phyloP scores from a whole-genome alignment of 2,329 filamentous ascomycete species.

The Paramyrothecium sp. region DNA sequence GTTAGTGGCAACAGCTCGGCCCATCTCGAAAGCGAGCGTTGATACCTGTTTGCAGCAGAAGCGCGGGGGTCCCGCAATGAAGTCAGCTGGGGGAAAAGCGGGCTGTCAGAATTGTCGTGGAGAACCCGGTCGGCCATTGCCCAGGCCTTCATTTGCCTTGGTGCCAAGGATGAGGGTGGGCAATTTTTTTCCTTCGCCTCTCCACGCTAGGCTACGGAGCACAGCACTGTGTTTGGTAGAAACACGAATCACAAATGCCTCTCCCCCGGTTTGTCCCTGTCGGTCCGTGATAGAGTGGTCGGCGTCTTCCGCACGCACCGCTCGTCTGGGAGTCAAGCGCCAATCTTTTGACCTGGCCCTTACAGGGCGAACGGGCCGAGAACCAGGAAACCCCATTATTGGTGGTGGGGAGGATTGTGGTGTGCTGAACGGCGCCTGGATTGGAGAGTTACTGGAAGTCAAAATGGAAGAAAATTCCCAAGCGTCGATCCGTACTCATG shows the following conservation, averaged over 20 bases:
- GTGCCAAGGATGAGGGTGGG: too few relatives aligned
- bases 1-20: neutral
- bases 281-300: neutral
- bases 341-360: neutral
- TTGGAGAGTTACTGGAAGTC: neutral
- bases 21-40: neutral
- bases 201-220: too few relatives aligned
- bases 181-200: too few relatives aligned
- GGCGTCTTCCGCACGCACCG: neutral
- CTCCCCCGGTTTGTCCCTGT: neutral
- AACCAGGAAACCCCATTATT: neutral
- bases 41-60: neutral
- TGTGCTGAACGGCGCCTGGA: neutral
- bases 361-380: neutral
- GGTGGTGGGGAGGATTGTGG: neutral
- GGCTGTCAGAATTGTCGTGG: neutral
- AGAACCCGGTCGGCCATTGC: neutral
- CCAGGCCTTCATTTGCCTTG: too few relatives aligned
- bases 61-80: neutral
- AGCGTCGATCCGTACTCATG: neutral
- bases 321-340: neutral
- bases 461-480: neutral
- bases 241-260: too few relatives aligned
- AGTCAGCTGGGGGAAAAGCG: neutral
- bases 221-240: too few relatives aligned